Conservation (phyloP, 129 eudicot genomes). For the Chrysanthemum seticuspe region DNA sequence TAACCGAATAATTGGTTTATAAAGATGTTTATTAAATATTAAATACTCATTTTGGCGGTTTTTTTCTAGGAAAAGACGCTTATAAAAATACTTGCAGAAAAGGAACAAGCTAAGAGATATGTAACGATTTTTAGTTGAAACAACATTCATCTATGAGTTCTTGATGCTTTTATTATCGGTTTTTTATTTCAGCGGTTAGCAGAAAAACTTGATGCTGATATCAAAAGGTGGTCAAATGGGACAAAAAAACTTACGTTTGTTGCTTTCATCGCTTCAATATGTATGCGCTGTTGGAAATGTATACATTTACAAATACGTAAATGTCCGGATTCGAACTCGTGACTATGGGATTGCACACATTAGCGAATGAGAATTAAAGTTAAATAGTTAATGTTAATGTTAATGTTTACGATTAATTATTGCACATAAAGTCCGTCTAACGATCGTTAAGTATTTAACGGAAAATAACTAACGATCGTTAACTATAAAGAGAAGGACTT, state of each 20-base stretch:
- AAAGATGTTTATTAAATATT: not conserved
- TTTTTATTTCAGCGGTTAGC: slow-evolving; percentile 65
- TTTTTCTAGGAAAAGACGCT: slow-evolving; percentile 86
- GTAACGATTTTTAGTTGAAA: slow-evolving; percentile 34
- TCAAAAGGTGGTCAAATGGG: slow-evolving; percentile 90
- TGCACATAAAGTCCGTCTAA: too few species aligned
- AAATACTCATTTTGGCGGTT: slow-evolving; percentile 18
- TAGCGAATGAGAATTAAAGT: too few species aligned
- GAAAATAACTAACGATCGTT: too few species aligned
- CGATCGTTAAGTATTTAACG: too few species aligned
- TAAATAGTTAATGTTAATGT: too few species aligned
- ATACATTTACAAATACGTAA: too few species aligned
- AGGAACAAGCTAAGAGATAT: slow-evolving; percentile 92
- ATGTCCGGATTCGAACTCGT: too few species aligned
- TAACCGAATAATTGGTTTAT: not conserved
- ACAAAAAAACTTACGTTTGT: slow-evolving; percentile 84
- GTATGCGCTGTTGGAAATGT: slow-evolving; percentile 40
- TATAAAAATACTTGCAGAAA: slow-evolving; percentile 82
- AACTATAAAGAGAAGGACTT: too few species aligned
- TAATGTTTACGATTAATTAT: too few species aligned
- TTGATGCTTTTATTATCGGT: slow-evolving; percentile 5
- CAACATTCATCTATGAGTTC: slow-evolving; percentile 7
- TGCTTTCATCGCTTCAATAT: slow-evolving; percentile 98
- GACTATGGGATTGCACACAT: too few species aligned
- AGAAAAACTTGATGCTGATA: slow-evolving; percentile 82